Conservation (phyloP, 176 grass and related monocot species). For the Thalia dealbata region DNA sequence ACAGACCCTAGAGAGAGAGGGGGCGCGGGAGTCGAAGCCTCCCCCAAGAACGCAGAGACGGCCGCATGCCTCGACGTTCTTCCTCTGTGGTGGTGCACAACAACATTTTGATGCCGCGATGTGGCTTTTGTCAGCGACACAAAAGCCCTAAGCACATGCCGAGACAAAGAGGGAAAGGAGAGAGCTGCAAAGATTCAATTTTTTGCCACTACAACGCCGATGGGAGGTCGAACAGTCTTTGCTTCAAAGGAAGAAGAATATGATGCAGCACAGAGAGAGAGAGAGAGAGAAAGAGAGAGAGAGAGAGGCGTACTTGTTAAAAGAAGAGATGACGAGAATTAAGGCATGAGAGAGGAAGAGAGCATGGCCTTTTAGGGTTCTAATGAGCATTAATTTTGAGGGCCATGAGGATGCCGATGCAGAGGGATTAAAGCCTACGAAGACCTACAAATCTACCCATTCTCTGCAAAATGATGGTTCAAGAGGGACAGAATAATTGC, state of each 20-base stretch:
- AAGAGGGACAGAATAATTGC: neutral
- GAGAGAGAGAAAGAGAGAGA: too few relatives aligned
- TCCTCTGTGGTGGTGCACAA: too few relatives aligned
- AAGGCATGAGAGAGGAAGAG: neutral
- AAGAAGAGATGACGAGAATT: constrained; percentile 7
- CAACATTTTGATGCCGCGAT: too few relatives aligned
- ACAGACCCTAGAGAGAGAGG: too few relatives aligned
- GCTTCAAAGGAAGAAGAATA: neutral
- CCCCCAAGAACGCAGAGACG: too few relatives aligned
- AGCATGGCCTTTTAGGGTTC: neutral
- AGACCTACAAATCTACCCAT: neutral
- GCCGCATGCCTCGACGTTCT: too few relatives aligned
- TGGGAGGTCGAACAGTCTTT: too few relatives aligned
- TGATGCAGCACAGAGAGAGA: neutral
- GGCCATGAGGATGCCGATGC: neutral
- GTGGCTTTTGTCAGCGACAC: neutral
- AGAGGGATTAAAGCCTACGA: neutral
- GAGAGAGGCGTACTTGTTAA: neutral
- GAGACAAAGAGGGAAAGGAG: neutral
- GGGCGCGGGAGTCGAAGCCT: too few relatives aligned
- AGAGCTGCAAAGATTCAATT: neutral
- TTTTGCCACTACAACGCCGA: neutral
- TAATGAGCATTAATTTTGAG: neutral
- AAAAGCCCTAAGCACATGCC: neutral
- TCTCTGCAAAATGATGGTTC: neutral